Evolutionary conservation across 257 asterid species (phyloP).

Genomic region (Scutellaria baicalensis): DNA sequence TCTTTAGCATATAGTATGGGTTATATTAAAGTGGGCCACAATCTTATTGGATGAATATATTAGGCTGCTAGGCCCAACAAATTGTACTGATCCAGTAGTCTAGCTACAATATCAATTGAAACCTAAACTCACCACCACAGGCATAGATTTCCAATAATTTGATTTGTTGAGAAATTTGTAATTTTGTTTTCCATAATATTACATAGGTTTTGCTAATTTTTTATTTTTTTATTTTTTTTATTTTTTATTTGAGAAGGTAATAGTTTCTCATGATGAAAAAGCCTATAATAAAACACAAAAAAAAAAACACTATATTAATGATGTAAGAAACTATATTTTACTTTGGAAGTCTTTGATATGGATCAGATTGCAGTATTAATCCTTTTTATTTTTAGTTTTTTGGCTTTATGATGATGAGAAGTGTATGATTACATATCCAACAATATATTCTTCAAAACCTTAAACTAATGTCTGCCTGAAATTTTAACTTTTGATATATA

Average conservation of each 20-base stretch:
- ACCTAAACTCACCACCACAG: neutral
- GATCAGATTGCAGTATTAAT: neutral
- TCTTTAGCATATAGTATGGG: neutral
- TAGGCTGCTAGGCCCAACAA: neutral
- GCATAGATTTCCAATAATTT: neutral
- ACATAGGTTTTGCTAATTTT: too few species aligned
- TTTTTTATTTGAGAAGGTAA: too few species aligned
- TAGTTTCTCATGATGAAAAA: too few species aligned
- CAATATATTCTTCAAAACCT: neutral
- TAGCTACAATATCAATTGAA: neutral
- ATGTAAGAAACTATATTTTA: too few species aligned
- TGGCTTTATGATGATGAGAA: neutral
- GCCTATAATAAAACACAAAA: too few species aligned
- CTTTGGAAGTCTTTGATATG: too few species aligned
- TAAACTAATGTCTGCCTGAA: neutral
- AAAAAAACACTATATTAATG: too few species aligned
- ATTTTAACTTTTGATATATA: neutral
- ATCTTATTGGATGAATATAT: neutral
- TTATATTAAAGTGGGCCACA: neutral
- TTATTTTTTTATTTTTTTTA: too few species aligned
- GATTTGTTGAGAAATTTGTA: neutral
- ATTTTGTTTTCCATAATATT: too few species aligned
- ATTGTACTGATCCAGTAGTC: neutral
- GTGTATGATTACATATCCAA: neutral
- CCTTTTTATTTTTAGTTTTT: neutral